Evolutionary conservation across 306 rosid species (phyloP).

Genomic region (Potentilla sterilis): DNA sequence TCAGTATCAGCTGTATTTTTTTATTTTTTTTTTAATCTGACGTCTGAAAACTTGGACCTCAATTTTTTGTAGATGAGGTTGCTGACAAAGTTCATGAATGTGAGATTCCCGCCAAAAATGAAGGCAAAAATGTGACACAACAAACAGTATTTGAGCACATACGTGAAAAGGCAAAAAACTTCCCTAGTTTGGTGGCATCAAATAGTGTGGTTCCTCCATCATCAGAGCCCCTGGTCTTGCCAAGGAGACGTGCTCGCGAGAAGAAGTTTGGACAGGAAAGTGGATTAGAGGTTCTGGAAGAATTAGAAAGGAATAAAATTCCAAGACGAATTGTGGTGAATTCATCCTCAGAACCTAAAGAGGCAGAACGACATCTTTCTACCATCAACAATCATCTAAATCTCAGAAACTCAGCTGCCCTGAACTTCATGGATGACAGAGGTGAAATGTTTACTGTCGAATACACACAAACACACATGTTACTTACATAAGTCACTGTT

Average conservation of each 20-base stretch:
- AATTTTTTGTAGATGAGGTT: constrained; percentile 44
- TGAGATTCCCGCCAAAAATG: constrained; percentile 41
- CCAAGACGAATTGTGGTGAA: constrained; percentile 32
- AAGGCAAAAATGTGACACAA: constrained; percentile 56
- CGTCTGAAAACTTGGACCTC: constrained; percentile 17
- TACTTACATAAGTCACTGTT: neutral
- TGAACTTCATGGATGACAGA: constrained; percentile 34
- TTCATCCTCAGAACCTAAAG: constrained; percentile 35
- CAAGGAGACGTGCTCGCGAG: constrained; percentile 50
- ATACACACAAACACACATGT: neutral
- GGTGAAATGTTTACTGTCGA: constrained; percentile 33
- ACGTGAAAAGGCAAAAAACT: constrained; percentile 80
- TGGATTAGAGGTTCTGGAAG: constrained; percentile 55
- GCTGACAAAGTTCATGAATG: constrained; percentile 43
- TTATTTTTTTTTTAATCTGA: neutral
- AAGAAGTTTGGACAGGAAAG: constrained; percentile 42
- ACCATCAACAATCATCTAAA: constrained; percentile 19
- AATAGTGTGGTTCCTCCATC: constrained; percentile 45
- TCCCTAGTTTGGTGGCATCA: constrained; percentile 46
- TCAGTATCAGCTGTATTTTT: neutral
- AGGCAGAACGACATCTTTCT: constrained; percentile 24
- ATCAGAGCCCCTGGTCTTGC: constrained; percentile 38
- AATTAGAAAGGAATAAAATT: constrained; percentile 28
- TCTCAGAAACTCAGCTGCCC: constrained; percentile 39
- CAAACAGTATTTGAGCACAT: constrained; percentile 86